phyloP scores from a whole-genome alignment of 179 eudicot genomes.

The Camellia oleifera region DNA sequence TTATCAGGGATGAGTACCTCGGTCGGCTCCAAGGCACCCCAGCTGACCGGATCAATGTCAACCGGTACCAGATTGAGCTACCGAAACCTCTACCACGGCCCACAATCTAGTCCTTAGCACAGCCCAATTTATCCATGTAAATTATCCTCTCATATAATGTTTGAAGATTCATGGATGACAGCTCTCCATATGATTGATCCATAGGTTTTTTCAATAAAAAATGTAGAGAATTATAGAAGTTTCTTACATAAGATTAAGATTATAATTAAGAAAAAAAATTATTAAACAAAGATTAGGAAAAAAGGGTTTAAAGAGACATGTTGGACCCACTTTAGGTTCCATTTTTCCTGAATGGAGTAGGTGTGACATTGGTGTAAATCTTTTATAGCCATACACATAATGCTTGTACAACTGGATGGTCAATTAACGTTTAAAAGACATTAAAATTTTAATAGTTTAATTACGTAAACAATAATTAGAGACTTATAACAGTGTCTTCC shows the following conservation, averaged over 20 bases:
- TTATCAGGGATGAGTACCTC: no score
- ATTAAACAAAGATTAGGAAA: neutral
- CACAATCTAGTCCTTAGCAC: no score
- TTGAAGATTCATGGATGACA: neutral
- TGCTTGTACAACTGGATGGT: neutral
- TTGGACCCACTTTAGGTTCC: neutral
- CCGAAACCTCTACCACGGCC: no score
- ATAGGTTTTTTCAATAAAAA: neutral
- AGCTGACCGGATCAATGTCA: no score
- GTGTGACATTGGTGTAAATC: neutral
- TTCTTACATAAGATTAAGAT: neutral
- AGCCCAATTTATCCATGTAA: no score
- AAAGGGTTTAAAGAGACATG: neutral
- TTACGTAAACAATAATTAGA: no score
- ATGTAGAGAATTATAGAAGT: neutral
- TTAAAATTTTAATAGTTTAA: neutral
- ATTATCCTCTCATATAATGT: no score
- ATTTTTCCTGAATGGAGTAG: neutral
- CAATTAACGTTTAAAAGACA: neutral
- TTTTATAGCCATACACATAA: neutral
- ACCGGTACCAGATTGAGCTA: no score
- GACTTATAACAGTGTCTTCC: no score
- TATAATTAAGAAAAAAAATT: neutral
- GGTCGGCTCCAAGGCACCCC: no score
- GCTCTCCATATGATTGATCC: neutral